Evolutionary conservation across 176 grass and related monocot genomes (phyloP).

Genomic region (Poa annua): DNA sequence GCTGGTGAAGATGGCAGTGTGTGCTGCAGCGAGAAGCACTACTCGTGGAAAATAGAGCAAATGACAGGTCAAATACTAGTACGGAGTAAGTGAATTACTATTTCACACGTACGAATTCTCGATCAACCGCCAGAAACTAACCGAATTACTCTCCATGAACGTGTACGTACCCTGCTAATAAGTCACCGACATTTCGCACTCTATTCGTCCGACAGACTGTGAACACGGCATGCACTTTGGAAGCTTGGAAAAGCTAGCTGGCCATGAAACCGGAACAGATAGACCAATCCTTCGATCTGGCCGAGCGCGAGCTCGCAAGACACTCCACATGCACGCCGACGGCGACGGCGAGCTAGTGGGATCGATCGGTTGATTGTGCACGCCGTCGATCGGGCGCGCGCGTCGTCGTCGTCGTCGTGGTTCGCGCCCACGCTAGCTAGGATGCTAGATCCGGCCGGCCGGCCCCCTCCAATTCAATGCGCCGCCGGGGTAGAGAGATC

Average conservation of each 20-base stretch:
- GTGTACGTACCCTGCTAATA: background rate
- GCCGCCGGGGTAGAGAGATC: conserved; percentile 39
- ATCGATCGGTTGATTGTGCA: too few relatives aligned
- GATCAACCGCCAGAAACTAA: background rate
- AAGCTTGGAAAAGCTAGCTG: conserved; percentile 8
- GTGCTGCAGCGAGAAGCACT: too few relatives aligned
- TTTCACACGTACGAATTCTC: too few relatives aligned
- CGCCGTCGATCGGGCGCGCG: too few relatives aligned
- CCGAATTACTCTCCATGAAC: background rate
- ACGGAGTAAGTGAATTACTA: too few relatives aligned
- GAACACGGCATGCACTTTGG: conserved; percentile 22
- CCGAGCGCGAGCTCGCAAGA: background rate
- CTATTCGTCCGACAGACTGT: conserved; percentile 28
- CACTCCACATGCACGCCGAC: background rate
- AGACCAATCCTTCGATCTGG: background rate
- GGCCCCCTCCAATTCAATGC: conserved; percentile 40
- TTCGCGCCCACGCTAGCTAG: too few relatives aligned
- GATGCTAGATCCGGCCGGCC: too few relatives aligned
- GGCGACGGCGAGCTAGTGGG: background rate
- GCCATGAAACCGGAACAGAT: background rate
- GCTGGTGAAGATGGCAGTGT: too few relatives aligned
- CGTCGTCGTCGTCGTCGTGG: too few relatives aligned
- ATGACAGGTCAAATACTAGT: too few relatives aligned
- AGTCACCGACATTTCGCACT: background rate
- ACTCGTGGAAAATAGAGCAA: too few relatives aligned